Base-by-base conservation (phyloP, 2,329 filamentous ascomycete genomes). In the Cladosporium sp. region DNA sequence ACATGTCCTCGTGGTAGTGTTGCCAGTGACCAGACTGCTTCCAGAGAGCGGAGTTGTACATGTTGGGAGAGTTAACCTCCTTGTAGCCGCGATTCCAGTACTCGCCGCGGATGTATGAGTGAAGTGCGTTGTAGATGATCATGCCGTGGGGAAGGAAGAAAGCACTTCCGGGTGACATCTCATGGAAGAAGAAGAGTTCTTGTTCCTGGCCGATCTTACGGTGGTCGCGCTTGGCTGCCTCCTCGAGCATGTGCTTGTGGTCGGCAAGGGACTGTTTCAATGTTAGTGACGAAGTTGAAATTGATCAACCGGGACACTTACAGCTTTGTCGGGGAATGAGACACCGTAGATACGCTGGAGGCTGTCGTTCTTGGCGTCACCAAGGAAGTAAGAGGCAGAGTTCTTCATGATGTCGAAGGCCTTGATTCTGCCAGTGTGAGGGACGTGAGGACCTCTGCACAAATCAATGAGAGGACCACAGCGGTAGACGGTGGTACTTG, bases 161-260 rank as follows among this genome's bases (percentile, higher is more conserved):
- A 59, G 88, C 87, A 17, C 90, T 94, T 36, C 94, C 94, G 1
- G 94, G 94, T n/a, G 92, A 97, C 68, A 88, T 82, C 64, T 95
- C 89, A 70, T 95, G 88, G 79, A 97, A 99, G 81, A 97, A 95
- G 82, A 96, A 99, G 8, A 99, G 86, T 73, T 97, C 93, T 75
- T 99, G 94, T 63, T 97, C 92, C 72, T 88, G 90, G 64, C 92
- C 94, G 66, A 99, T 92, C 77, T 90, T 91, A 65, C 93, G 84
- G 73, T 99, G 94, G 71, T 97, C 94, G 64, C 94, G 88, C 82
- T 96, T 96, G 62, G 94, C 93, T n/a, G 94, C 94, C 77, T 99
- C 94, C 70, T 96, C 93, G 30, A 99, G 83, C 77, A 96, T 95
- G 71, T 93, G 92, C 78, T 96, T 87, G 79, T 97, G 92, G 70